Conservation (phyloP, 2,329 filamentous ascomycete genomes). For the Calonectria honghensis region DNA sequence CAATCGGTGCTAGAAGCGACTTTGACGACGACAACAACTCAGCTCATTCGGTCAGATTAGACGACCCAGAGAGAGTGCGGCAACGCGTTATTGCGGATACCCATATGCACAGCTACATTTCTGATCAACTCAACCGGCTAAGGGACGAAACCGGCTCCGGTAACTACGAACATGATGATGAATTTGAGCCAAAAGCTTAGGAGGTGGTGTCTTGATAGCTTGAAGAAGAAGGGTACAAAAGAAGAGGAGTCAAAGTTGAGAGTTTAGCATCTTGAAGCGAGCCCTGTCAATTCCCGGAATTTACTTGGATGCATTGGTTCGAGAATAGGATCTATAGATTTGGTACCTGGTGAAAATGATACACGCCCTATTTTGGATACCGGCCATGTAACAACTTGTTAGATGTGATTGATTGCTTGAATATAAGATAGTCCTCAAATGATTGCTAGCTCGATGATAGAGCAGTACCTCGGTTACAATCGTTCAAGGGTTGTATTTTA, state of each 20-base stretch:
- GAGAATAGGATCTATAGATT: not conserved
- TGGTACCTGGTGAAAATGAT: conserved; percentile 9
- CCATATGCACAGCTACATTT: conserved; percentile 88
- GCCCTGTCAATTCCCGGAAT: conserved; percentile 29
- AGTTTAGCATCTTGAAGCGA: conserved; percentile 48
- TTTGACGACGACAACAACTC: conserved; percentile 71
- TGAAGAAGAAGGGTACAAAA: conserved; percentile 29
- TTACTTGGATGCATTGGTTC: conserved; percentile 21
- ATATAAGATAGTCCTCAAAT: too few relatives aligned
- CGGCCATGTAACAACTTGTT: not conserved
- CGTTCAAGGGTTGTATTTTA: too few relatives aligned
- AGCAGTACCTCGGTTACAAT: not conserved
- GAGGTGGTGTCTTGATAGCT: conserved; percentile 22
- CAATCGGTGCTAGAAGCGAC: conserved; percentile 89
- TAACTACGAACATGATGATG: conserved; percentile 62
- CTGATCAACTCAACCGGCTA: conserved; percentile 85
- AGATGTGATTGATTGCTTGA: not conserved
- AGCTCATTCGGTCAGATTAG: conserved; percentile 58
- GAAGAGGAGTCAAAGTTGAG: conserved; percentile 34
- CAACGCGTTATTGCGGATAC: conserved; percentile 75
- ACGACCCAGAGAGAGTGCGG: conserved; percentile 66
- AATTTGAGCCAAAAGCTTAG: conserved; percentile 67
- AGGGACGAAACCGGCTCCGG: conserved; percentile 59
- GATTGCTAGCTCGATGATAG: too few relatives aligned
- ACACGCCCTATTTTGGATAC: not conserved